Conservation (phyloP, 345 rosid species). For the Eutrema japonicum region DNA sequence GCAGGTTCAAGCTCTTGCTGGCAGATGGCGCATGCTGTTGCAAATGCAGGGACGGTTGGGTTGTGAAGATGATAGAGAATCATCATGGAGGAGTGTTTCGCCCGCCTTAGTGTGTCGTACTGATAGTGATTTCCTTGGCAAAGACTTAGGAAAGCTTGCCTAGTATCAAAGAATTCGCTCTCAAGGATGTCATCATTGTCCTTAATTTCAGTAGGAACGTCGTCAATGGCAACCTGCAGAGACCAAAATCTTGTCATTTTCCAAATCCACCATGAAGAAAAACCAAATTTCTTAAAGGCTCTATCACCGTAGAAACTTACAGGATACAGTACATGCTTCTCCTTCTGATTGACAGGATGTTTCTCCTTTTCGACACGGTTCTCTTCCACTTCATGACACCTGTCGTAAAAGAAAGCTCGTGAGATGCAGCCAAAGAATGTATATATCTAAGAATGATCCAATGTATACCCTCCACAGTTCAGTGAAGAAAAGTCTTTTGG, state of each 20-base stretch:
- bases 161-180: conserved; percentile 96
- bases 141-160: conserved; percentile 98
- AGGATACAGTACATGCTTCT: conserved; percentile 70
- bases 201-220: conserved; percentile 74
- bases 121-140: conserved; percentile 99
- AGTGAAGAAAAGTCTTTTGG: background rate
- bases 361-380: conserved; percentile 82
- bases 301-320: conserved; percentile 53
- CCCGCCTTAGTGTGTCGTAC: conserved; percentile 93
- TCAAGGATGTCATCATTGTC: conserved; percentile 96
- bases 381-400: conserved; percentile 88
- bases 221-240: conserved; percentile 66
- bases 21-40: conserved; percentile 76
- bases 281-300: background rate
- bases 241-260: conserved; percentile 39
- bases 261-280: conserved; percentile 28
- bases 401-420: conserved; percentile 43
- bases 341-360: conserved; percentile 82
- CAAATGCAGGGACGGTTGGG: conserved; percentile 98
- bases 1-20: conserved; percentile 91
- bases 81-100: conserved; percentile 99
- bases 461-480: conserved; percentile 14
- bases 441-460: conserved; percentile 23
- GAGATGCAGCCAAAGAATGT: conserved; percentile 32
- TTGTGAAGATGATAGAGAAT: conserved; percentile 98